Conservation (phyloP, 2,329 filamentous ascomycete species). For the Hypomyces perniciosus region DNA sequence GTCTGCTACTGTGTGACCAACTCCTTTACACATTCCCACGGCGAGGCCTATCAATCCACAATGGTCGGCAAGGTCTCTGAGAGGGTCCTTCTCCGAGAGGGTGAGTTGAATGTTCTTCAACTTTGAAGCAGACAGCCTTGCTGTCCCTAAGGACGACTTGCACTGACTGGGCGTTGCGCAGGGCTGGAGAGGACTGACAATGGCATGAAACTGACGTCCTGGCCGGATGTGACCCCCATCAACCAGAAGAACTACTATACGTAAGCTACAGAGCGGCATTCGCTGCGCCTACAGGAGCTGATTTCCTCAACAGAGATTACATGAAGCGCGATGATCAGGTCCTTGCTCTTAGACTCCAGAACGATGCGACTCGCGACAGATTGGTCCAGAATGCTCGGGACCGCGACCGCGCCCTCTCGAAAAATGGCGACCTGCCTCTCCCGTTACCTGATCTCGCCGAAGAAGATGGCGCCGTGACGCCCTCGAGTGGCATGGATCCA, state of each 20-base stretch:
- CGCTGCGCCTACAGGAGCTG: conserved; percentile 11
- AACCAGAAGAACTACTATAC: conserved; percentile 99
- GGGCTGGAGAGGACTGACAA: conserved; percentile 96
- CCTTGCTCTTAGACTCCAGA: conserved; percentile 79
- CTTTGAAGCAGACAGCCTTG: not conserved
- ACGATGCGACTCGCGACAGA: conserved; percentile 76
- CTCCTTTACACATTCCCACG: not conserved
- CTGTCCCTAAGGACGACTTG: not conserved
- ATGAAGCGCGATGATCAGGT: conserved; percentile 98
- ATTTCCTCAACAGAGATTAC: conserved; percentile 63
- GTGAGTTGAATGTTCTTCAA: conserved; percentile 32
- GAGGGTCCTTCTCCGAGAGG: conserved; percentile 57
- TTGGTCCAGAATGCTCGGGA: conserved; percentile 85
- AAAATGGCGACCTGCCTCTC: conserved; percentile 60
- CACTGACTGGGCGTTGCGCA: conserved; percentile 34
- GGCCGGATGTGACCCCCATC: conserved; percentile 88
- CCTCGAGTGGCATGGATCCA: conserved; percentile 60
- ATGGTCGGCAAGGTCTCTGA: conserved; percentile 63
- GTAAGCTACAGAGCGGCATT: conserved; percentile 37
- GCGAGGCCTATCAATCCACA: conserved; percentile 26
- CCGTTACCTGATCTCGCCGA: conserved; percentile 54
- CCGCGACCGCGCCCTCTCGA: conserved; percentile 75
- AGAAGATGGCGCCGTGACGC: conserved; percentile 50
- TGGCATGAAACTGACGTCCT: conserved; percentile 91
- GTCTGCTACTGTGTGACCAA: not conserved